Evolutionary conservation across 306 rosid genomes (phyloP).

Genomic region (Nissolia schottii): DNA sequence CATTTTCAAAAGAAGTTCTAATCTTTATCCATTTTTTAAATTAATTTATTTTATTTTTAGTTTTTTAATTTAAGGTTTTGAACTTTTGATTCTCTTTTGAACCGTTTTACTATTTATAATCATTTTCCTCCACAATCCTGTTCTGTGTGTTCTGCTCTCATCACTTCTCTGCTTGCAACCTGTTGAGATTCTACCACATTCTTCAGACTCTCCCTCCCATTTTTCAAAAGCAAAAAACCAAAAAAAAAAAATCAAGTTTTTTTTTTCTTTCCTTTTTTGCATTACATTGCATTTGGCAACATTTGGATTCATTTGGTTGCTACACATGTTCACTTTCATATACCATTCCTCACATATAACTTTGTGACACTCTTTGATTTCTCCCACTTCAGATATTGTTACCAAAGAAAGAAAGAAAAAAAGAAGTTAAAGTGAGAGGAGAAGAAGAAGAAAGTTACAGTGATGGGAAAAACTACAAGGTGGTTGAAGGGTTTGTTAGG

Average conservation of each 20-base stretch:
- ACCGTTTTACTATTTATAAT: conserved; percentile 34
- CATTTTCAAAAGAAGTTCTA: conserved; percentile 32
- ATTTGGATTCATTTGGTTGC: conserved; percentile 22
- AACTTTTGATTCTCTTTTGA: conserved; percentile 22
- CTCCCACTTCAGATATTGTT: conserved; percentile 25
- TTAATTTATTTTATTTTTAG: conserved; percentile 11
- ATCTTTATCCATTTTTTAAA: conserved; percentile 40
- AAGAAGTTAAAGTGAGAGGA: not conserved
- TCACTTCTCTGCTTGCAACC: conserved; percentile 62
- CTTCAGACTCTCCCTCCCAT: conserved; percentile 26
- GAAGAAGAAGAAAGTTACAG: conserved; percentile 3
- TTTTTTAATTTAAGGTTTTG: conserved; percentile 1
- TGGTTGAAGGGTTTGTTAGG: conserved; percentile 87
- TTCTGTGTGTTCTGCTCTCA: conserved; percentile 13
- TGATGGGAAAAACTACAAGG: conserved; percentile 66
- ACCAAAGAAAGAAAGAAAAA: too few relatives aligned
- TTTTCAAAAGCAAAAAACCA: conserved; percentile 2
- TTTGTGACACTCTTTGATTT: not conserved
- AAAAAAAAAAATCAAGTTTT: not conserved
- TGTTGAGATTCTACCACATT: conserved; percentile 47
- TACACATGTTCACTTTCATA: conserved; percentile 16
- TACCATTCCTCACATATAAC: not conserved
- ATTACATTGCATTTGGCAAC: conserved; percentile 4
- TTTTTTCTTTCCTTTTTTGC: not conserved
- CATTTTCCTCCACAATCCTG: conserved; percentile 42